Evolutionary conservation across 495 filamentous ascomycete genomes (phyloP).

Genomic region (Darksidea phi): DNA sequence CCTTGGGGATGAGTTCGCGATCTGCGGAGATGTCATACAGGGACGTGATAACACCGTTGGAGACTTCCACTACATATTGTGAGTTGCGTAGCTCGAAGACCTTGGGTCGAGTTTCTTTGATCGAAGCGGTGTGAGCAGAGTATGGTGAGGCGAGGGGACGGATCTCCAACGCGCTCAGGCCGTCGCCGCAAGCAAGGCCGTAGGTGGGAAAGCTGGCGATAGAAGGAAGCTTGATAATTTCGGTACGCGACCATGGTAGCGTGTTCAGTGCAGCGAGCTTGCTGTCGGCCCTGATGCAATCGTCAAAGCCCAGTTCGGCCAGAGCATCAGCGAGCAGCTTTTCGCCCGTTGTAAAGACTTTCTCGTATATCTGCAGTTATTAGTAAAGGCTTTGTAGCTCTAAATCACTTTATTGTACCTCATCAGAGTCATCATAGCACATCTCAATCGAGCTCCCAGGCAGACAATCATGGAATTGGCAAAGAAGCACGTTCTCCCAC

Average conservation of each 20-base stretch:
- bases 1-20: conserved; percentile 76
- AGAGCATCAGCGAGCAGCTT: conserved; percentile 68
- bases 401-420: conserved; percentile 47
- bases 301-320: conserved; percentile 61
- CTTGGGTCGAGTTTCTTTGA: conserved; percentile 64
- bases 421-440: conserved; percentile 90
- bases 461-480: conserved; percentile 96
- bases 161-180: conserved; percentile 52
- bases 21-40: conserved; percentile 67
- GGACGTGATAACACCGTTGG: conserved; percentile 75
- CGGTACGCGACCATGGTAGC: conserved; percentile 74
- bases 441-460: conserved; percentile 96
- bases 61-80: conserved; percentile 67
- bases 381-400: background rate
- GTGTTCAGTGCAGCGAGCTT: conserved; percentile 70
- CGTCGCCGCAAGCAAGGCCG: conserved; percentile 46
- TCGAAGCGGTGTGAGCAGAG: conserved; percentile 53
- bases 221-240: conserved; percentile 62
- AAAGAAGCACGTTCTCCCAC: conserved; percentile 85
- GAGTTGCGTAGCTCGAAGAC: conserved; percentile 76
- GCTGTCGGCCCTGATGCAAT: conserved; percentile 38
- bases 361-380: conserved; percentile 63
- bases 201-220: conserved; percentile 47
- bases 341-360: conserved; percentile 75
- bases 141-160: conserved; percentile 49